These are phyloP conservation scores for Pichia sp. DNA, from an alignment of 1,139 yeast species.

Conservation along the genomic window DNA sequence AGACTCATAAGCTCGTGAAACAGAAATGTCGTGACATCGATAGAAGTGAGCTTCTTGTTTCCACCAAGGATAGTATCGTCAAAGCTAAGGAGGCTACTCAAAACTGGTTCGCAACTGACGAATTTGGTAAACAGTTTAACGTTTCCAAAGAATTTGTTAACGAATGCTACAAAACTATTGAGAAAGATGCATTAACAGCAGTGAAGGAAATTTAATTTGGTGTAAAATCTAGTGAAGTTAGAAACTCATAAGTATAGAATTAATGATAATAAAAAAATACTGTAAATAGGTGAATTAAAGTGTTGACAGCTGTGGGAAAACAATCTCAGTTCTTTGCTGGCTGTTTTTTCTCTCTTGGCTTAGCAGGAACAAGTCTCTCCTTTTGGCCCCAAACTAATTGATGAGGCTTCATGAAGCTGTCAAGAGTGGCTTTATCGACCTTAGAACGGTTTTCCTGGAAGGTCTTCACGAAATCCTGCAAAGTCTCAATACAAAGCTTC, in stretches of 20 bases:
- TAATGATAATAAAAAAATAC: background rate
- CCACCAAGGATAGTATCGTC: slow-evolving; percentile 2
- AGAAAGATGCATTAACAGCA: slow-evolving; percentile 19
- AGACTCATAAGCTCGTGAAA: slow-evolving; percentile 2
- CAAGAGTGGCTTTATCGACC: slow-evolving; percentile 64
- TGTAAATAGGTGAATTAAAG: background rate
- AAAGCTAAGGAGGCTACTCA: background rate
- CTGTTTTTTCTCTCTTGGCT: slow-evolving; percentile 44
- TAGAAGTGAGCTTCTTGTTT: slow-evolving; percentile 8
- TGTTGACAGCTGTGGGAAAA: background rate
- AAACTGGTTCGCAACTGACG: slow-evolving; percentile 23
- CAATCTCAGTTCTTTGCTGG: slow-evolving; percentile 19
- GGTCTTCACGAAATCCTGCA: slow-evolving; percentile 71
- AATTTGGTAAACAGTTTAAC: slow-evolving; percentile 23
- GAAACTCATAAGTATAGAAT: slow-evolving; percentile 1
- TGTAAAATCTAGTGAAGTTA: background rate
- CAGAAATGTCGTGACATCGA: slow-evolving; percentile 5
- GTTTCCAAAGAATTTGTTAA: slow-evolving; percentile 17
- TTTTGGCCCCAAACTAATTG: slow-evolving; percentile 68
- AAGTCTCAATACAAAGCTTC: slow-evolving; percentile 72
- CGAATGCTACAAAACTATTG: slow-evolving; percentile 17
- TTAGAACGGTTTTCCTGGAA: slow-evolving; percentile 77
- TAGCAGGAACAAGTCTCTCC: slow-evolving; percentile 67
- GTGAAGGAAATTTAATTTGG: slow-evolving; percentile 17
- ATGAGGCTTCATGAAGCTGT: slow-evolving; percentile 79